phyloP scores from a whole-genome alignment of 306 rosid genomes.

The Castanea mollissima region DNA sequence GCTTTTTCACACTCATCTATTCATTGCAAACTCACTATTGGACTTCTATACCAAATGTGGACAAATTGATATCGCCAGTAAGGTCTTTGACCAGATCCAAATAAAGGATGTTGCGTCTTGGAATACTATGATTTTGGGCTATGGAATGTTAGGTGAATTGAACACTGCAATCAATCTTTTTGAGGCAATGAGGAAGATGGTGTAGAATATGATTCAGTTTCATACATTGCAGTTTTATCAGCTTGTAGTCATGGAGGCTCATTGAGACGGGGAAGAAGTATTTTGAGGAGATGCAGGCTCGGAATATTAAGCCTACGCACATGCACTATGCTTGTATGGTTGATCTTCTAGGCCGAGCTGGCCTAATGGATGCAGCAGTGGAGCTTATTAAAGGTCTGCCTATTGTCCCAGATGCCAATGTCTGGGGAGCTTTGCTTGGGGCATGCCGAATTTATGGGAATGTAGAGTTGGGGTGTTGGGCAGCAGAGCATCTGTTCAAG shows the following conservation, averaged over 20 bases:
- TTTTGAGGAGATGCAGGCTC: conserved; percentile 54
- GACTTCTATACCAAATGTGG: conserved; percentile 88
- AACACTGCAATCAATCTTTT: conserved; percentile 63
- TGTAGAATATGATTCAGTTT: conserved; percentile 66
- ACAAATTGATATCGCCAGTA: conserved; percentile 63
- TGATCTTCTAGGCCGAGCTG: conserved; percentile 88
- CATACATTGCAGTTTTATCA: conserved; percentile 80
- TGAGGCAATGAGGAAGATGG: conserved; percentile 66
- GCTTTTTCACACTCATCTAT: conserved; percentile 54
- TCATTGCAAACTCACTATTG: conserved; percentile 66
- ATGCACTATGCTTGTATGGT: conserved; percentile 89
- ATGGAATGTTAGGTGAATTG: conserved; percentile 80
- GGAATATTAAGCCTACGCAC: conserved; percentile 56
- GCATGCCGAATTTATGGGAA: conserved; percentile 81
- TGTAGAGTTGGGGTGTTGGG: conserved; percentile 66
- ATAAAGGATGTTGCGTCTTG: conserved; percentile 77
- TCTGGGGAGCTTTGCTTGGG: conserved; percentile 94
- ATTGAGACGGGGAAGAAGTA: conserved; percentile 63
- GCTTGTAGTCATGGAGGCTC: conserved; percentile 89
- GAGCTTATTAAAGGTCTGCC: conserved; percentile 59
- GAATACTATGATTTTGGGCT: conserved; percentile 95
- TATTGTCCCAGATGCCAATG: conserved; percentile 61
- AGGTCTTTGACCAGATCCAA: conserved; percentile 59
- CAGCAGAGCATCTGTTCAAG: conserved; percentile 72
- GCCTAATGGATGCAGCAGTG: conserved; percentile 69